These are phyloP conservation scores for Rehmannia glutinosa DNA, from an alignment of 257 asterid genomes.

Conservation along the genomic window DNA sequence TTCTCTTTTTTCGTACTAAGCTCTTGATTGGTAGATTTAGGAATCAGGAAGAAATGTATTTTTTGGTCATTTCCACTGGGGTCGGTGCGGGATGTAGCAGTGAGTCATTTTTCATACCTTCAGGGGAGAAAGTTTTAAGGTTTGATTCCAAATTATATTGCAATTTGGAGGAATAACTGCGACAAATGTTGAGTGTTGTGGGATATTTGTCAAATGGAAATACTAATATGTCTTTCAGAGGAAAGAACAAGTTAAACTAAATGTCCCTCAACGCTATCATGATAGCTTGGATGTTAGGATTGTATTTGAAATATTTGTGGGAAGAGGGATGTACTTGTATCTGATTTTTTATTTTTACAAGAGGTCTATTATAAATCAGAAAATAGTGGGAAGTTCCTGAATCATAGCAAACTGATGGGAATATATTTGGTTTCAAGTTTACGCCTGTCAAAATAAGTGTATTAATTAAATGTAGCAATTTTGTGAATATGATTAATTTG, in stretches of 20 bases:
- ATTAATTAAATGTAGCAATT: neutral
- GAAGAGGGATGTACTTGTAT: neutral
- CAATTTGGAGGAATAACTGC: neutral
- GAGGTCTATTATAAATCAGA: neutral
- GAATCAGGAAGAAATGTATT: neutral
- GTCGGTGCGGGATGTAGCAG: neutral
- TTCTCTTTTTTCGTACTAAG: neutral
- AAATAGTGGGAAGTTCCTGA: constrained; percentile 8
- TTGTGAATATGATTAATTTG: constrained; percentile 6
- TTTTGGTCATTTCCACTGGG: neutral
- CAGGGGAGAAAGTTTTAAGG: neutral
- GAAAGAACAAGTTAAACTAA: neutral
- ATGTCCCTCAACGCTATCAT: neutral
- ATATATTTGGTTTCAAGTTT: neutral
- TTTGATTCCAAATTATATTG: constrained; percentile 2
- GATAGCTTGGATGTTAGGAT: neutral
- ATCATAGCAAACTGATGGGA: neutral
- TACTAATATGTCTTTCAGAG: neutral
- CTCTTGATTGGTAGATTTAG: neutral
- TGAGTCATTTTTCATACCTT: neutral
- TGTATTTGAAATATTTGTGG: constrained; percentile 9
- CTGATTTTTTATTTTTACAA: neutral
- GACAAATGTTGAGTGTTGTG: neutral
- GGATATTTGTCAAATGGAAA: neutral
- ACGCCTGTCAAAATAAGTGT: neutral